phyloP scores from a whole-genome alignment of 768 basidiomycete species.

The Termitomyces sp. region DNA sequence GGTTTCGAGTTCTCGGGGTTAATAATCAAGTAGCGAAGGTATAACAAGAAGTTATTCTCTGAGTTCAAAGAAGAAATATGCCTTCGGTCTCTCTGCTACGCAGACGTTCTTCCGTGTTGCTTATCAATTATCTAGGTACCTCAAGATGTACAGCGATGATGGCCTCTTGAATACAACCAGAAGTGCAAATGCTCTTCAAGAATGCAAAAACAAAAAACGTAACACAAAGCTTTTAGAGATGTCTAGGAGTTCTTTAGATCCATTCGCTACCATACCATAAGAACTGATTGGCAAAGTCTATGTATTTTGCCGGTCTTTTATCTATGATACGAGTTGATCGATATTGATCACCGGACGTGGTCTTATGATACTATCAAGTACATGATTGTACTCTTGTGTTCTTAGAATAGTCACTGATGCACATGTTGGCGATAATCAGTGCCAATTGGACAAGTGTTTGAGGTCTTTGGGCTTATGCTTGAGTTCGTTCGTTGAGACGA shows the following conservation, averaged over 20 bases:
- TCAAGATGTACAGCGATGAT: constrained; percentile 52
- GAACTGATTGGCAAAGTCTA: neutral
- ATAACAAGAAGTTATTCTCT: constrained; percentile 70
- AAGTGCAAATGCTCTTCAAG: constrained; percentile 49
- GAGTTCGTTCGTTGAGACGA: neutral
- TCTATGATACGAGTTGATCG: neutral
- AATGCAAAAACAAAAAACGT: constrained; percentile 62
- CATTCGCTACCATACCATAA: neutral
- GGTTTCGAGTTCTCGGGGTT: neutral
- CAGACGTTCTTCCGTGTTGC: neutral
- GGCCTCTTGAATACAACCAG: constrained; percentile 42
- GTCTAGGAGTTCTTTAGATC: neutral
- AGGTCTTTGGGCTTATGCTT: neutral
- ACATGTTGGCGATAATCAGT: neutral
- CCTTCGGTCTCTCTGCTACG: constrained; percentile 37
- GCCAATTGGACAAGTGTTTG: neutral
- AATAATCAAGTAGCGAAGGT: constrained; percentile 45
- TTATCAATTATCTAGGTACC: constrained; percentile 38
- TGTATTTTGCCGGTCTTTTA: neutral
- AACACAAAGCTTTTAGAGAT: constrained; percentile 38
- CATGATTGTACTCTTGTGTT: no score
- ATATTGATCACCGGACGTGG: neutral
- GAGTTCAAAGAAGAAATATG: constrained; percentile 80
- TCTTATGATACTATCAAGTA: neutral
- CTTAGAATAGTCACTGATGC: neutral